Evolutionary conservation across 1,139 yeast species (phyloP).

Genomic region (Saccharomyces hybrid): DNA sequence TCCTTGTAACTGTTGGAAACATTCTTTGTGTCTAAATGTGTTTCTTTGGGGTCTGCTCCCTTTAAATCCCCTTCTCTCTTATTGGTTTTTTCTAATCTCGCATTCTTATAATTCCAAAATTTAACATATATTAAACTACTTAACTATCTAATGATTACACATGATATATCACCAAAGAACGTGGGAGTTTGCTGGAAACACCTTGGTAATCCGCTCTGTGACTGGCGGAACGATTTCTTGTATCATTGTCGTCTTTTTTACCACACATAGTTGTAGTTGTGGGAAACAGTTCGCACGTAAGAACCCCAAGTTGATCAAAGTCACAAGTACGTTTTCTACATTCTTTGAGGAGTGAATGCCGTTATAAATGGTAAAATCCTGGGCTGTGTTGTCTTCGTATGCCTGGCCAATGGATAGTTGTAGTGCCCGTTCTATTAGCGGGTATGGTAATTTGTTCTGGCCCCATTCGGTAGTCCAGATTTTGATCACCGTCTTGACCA

Average conservation of each 20-base stretch:
- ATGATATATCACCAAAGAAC: constrained; percentile 22
- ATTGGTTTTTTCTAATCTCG: not conserved
- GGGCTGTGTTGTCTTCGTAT: not conserved
- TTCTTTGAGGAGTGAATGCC: constrained; percentile 22
- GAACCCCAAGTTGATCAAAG: constrained; percentile 27
- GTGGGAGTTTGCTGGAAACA: constrained; percentile 26
- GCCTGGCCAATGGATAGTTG: constrained; percentile 17
- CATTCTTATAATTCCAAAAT: not conserved
- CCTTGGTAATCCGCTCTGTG: constrained; percentile 20
- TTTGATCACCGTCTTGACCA: constrained; percentile 17
- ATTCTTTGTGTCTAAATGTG: not conserved
- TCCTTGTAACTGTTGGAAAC: not conserved
- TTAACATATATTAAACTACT: constrained; percentile 1
- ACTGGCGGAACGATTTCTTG: constrained; percentile 25
- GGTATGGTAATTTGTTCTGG: constrained; percentile 24
- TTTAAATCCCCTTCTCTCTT: not conserved
- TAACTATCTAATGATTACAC: too few relatives aligned
- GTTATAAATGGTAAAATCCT: constrained; percentile 16
- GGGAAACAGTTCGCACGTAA: constrained; percentile 32
- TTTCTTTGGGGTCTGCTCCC: not conserved
- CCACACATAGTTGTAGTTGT: constrained; percentile 22
- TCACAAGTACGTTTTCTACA: constrained; percentile 27
- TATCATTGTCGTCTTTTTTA: constrained; percentile 24
- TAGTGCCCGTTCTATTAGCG: constrained; percentile 17
- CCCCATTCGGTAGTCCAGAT: constrained; percentile 15